These are phyloP conservation scores for cucumber (Cucumis sativus) DNA, from an alignment of 306 rosid species.

Conservation along the genomic window Cucumber_9930_V3 NC_026660.2:15537001-15537500, in stretches of 20 bases:
- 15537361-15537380: neutral
- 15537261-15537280: neutral
- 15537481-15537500: conserved; percentile 7
- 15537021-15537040: no score
- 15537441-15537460: neutral
- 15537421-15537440: conserved; percentile 1
- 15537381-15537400: neutral
- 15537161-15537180: neutral
- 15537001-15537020: no score
- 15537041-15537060: no score
- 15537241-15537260: neutral
- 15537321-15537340: neutral
- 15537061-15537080: no score
- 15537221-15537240: neutral
- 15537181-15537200: neutral
- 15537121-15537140: no score
- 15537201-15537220: neutral
- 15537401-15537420: conserved; percentile 1
- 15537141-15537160: no score
- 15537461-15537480: conserved; percentile 10
- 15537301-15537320: conserved; percentile 1
- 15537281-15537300: neutral
- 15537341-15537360: no score
- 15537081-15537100: no score
- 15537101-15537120: no score